These are phyloP conservation scores for Angomonas ambiguus DNA, from an alignment of 208 protist species.

Conservation along the genomic window DNA sequence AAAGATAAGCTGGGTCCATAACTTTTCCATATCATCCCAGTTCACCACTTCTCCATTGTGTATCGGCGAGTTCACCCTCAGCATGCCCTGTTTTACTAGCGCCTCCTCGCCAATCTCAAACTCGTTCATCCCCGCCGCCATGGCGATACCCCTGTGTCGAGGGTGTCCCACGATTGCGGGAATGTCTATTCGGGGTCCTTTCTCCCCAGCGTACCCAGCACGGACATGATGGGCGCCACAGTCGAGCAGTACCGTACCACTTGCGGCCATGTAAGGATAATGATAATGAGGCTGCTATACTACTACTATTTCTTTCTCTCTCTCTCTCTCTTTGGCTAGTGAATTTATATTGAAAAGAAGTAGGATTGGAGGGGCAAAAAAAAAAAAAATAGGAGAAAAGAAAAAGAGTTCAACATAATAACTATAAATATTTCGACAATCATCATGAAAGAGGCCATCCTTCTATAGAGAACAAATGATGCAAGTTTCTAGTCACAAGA, in stretches of 20 bases:
- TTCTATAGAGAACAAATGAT: too few relatives aligned
- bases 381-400: not conserved
- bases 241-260: slow-evolving; percentile 63
- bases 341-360: not conserved
- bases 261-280: too few relatives aligned
- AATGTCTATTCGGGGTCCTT: slow-evolving; percentile 77
- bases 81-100: slow-evolving; percentile 77
- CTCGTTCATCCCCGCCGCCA: slow-evolving; percentile 89
- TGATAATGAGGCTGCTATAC: too few relatives aligned
- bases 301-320: too few relatives aligned
- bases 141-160: slow-evolving; percentile 85
- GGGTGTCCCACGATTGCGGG: slow-evolving; percentile 88
- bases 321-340: too few relatives aligned
- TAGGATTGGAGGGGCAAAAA: not conserved
- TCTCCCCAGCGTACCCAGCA: slow-evolving; percentile 84
- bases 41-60: slow-evolving; percentile 73
- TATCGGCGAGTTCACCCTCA: slow-evolving; percentile 66
- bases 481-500: not conserved
- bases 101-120: slow-evolving; percentile 86
- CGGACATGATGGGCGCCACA: slow-evolving; percentile 72
- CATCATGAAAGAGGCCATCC: too few relatives aligned
- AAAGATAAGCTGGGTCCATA: slow-evolving; percentile 91
- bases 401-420: not conserved
- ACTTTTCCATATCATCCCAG: slow-evolving; percentile 91
- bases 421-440: not conserved